Conservation (phyloP, 2,329 filamentous ascomycete genomes). For the Grosmannia serpens region DNA sequence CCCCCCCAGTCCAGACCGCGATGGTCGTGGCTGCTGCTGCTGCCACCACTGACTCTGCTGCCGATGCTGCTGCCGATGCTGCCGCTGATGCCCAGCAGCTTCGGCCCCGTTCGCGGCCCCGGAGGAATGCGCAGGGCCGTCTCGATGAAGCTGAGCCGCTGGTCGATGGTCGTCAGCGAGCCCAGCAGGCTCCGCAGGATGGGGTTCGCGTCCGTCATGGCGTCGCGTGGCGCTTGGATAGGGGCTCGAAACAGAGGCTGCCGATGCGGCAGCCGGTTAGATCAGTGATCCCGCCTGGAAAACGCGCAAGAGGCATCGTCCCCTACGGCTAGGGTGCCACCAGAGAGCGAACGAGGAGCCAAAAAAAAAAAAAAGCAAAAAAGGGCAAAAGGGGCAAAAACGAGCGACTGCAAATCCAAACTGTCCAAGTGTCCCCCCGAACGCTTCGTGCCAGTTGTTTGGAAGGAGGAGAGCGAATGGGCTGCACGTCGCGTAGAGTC, state of each 20-base stretch:
- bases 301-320: neutral
- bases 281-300: neutral
- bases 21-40: neutral
- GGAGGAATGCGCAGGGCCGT: conserved; percentile 10
- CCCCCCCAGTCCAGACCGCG: no score
- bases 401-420: neutral
- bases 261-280: neutral
- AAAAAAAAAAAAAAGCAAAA: no score
- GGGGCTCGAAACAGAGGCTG: neutral
- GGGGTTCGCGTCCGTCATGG: conserved; percentile 8
- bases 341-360: neutral
- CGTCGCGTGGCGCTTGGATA: neutral
- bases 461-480: neutral
- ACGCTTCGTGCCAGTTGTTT: neutral
- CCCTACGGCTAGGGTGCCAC: neutral
- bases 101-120: neutral
- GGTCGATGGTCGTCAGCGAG: conserved; percentile 19
- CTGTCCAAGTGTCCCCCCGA: neutral
- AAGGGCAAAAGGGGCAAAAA: neutral
- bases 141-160: conserved; percentile 20
- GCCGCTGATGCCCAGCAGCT: neutral
- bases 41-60: neutral
- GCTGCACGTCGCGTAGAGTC: no score
- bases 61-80: neutral
- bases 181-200: conserved; percentile 15